phyloP scores from a whole-genome alignment of 495 filamentous ascomycete genomes.

The Penicillium egyptiacum region DNA sequence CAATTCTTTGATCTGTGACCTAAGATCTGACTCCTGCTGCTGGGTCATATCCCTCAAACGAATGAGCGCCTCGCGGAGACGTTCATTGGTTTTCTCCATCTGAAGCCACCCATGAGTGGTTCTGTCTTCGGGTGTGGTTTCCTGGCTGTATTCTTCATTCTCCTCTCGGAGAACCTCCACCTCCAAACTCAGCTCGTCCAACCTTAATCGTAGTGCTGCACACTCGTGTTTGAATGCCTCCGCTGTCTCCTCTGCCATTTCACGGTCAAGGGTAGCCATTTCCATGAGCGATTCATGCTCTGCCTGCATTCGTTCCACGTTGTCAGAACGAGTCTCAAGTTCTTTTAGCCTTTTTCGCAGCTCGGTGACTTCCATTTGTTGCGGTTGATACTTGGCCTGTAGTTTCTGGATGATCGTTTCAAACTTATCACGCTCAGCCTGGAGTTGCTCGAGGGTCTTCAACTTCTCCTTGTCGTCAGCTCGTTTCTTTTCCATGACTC shows the following conservation, averaged over 20 bases:
- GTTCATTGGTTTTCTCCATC: constrained; percentile 85
- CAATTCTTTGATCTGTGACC: constrained; percentile 71
- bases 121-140: constrained; percentile 85
- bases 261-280: constrained; percentile 82
- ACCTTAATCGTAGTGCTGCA: constrained; percentile 68
- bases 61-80: constrained; percentile 82
- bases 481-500: constrained; percentile 77
- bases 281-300: constrained; percentile 85
- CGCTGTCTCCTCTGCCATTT: constrained; percentile 94
- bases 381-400: constrained; percentile 83
- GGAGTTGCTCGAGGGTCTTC: constrained; percentile 71
- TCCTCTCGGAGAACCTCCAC: constrained; percentile 85
- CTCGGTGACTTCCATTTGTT: constrained; percentile 76
- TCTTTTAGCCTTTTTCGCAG: constrained; percentile 77
- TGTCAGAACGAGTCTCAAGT: constrained; percentile 62
- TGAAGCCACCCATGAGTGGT: constrained; percentile 84
- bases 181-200: constrained; percentile 85
- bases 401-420: constrained; percentile 89
- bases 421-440: constrained; percentile 80
- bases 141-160: constrained; percentile 75
- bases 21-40: constrained; percentile 78
- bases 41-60: constrained; percentile 82
- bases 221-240: constrained; percentile 79
- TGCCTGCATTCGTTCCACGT: constrained; percentile 69
- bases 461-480: constrained; percentile 85